Evolutionary conservation across 306 rosid genomes (phyloP).

Genomic region (Gastrolobium villosum): DNA sequence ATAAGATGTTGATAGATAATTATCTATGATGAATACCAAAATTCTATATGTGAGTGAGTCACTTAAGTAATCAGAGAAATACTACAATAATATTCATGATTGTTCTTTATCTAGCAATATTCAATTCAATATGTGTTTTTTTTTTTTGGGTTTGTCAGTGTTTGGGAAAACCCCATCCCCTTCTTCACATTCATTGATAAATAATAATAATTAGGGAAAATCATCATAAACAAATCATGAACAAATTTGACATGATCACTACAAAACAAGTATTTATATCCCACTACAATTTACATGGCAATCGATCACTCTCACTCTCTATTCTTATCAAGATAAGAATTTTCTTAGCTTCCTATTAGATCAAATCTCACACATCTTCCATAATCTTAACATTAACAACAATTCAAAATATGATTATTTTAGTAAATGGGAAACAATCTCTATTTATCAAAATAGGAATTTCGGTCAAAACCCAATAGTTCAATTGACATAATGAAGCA

Average conservation of each 20-base stretch:
- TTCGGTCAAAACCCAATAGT: not conserved
- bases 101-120: not conserved
- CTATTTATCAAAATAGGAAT: not conserved
- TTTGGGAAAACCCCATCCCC: not conserved
- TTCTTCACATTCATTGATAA: not conserved
- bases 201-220: not conserved
- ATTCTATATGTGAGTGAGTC: not conserved
- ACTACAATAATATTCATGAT: not conserved
- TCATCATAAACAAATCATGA: not conserved
- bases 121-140: not conserved
- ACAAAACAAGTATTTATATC: no score
- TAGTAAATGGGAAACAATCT: not conserved
- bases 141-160: not conserved
- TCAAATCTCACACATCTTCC: not conserved
- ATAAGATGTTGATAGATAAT: not conserved
- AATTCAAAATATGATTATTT: not conserved
- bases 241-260: not conserved
- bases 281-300: not conserved
- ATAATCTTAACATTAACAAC: not conserved
- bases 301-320: not conserved
- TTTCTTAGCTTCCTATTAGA: not conserved
- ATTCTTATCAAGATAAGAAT: not conserved
- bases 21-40: not conserved
- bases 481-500: not conserved
- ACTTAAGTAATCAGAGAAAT: conserved; percentile 9